A percentile compares a stretch with the other conserved stretches of the same genome.
phyloP scores from a whole-genome alignment of 306 rosid genomes.

The Pterocarpus macrocarpus region DNA sequence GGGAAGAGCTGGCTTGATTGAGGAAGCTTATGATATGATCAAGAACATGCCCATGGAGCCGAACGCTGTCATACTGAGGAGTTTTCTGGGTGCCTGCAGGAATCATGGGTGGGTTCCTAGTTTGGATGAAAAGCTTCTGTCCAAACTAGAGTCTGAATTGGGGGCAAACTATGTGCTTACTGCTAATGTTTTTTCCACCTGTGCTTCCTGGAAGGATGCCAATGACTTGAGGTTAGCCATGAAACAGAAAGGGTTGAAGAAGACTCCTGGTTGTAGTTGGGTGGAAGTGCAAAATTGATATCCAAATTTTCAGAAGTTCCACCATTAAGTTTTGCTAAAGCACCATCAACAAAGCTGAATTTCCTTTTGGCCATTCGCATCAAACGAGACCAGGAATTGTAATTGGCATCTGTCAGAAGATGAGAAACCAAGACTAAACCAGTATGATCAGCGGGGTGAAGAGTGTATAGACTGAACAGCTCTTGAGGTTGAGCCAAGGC shows the following conservation, averaged over 20 bases:
- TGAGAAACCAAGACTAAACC: too few relatives aligned
- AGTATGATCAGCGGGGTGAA: too few relatives aligned
- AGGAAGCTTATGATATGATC: conserved; percentile 63
- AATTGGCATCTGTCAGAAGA: too few relatives aligned
- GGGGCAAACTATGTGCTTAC: conserved; percentile 69
- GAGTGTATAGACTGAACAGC: too few relatives aligned
- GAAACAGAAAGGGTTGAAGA: conserved; percentile 65
- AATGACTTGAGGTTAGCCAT: conserved; percentile 64
- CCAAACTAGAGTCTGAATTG: conserved; percentile 62
- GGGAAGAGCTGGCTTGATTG: conserved; percentile 71
- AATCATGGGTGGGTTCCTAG: conserved; percentile 52
- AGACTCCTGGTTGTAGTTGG: conserved; percentile 75
- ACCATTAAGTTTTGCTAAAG: neutral
- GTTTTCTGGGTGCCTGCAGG: conserved; percentile 70
- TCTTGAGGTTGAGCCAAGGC: too few relatives aligned
- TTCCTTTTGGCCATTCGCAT: too few relatives aligned
- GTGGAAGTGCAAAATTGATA: conserved; percentile 57
- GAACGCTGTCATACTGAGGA: conserved; percentile 63
- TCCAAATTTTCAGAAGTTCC: neutral
- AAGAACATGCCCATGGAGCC: conserved; percentile 65
- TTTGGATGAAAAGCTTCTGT: conserved; percentile 58
- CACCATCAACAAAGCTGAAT: too few relatives aligned
- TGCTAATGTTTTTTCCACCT: conserved; percentile 59
- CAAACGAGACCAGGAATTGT: too few relatives aligned
- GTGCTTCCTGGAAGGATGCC: conserved; percentile 63